These are phyloP conservation scores for Daldinia eschscholtzii DNA, from an alignment of 2,329 filamentous ascomycete genomes.

Conservation along the genomic window DNA sequence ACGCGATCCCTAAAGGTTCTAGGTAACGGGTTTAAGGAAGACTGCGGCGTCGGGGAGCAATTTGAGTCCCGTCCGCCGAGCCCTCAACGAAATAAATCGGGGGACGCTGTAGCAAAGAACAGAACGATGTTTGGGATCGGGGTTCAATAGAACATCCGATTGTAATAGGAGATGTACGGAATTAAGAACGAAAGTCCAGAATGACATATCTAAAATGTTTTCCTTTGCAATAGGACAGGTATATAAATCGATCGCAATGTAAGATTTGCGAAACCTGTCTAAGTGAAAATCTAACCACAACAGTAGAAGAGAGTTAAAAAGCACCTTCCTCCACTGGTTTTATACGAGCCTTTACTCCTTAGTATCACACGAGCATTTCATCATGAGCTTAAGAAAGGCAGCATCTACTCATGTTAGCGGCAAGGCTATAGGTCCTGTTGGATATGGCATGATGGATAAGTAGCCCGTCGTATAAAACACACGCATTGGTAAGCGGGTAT, in stretches of 20 bases:
- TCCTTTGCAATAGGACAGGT: background rate
- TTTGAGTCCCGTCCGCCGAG: background rate
- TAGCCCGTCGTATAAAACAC: background rate
- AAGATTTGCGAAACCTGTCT: background rate
- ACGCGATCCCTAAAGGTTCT: too few relatives aligned
- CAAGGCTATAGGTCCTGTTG: slow-evolving; percentile 31
- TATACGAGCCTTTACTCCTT: background rate
- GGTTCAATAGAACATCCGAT: background rate
- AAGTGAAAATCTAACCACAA: background rate
- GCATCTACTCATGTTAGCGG: slow-evolving; percentile 10
- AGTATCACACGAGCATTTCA: background rate
- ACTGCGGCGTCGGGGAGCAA: background rate
- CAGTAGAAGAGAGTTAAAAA: background rate
- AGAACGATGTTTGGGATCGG: background rate
- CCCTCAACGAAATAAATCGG: background rate
- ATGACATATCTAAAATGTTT: background rate
- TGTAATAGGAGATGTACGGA: background rate
- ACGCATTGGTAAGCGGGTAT: background rate
- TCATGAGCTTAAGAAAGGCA: background rate
- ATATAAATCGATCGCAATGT: background rate
- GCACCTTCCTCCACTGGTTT: background rate
- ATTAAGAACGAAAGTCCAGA: slow-evolving; percentile 6
- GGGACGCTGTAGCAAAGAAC: too few relatives aligned
- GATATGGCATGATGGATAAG: slow-evolving; percentile 32
- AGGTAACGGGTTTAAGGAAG: background rate